Conservation (phyloP, 768 basidiomycete genomes). For the Mycena olivaceomarginata region DNA sequence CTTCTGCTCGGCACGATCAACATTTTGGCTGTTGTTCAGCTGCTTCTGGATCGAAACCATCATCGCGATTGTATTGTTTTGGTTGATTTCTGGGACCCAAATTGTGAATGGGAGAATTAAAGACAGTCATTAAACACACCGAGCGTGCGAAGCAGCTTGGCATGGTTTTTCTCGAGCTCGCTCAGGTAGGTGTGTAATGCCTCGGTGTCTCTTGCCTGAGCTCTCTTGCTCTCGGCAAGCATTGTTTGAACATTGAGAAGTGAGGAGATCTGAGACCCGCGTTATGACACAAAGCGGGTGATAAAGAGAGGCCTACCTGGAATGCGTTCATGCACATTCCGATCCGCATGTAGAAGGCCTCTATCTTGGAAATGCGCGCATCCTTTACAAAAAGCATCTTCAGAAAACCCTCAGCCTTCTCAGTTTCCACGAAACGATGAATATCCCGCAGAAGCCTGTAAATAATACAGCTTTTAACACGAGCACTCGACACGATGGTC, state of each 20-base stretch:
- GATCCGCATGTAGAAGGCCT: conserved; percentile 23
- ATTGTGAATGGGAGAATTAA: background rate
- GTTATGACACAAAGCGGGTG: background rate
- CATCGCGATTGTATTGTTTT: conserved; percentile 41
- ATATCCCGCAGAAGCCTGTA: conserved; percentile 24
- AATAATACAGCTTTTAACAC: background rate
- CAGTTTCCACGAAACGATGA: conserved; percentile 17
- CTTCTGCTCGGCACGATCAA: conserved; percentile 25
- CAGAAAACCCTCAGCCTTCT: conserved; percentile 14
- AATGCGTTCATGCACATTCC: conserved; percentile 12
- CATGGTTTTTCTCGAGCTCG: conserved; percentile 19
- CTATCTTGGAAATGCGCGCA: conserved; percentile 21
- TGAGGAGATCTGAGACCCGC: conserved; percentile 25
- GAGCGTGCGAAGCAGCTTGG: conserved; percentile 27
- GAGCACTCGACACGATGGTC: background rate
- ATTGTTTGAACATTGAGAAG: conserved; percentile 31
- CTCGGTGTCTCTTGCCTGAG: conserved; percentile 28
- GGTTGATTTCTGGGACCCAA: conserved; percentile 34
- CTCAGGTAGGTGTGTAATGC: conserved; percentile 30
- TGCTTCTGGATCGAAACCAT: conserved; percentile 42
- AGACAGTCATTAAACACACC: background rate
- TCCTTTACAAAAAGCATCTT: conserved; percentile 26
- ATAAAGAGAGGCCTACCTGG: conserved; percentile 3
- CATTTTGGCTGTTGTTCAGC: conserved; percentile 10
- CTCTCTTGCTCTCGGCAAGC: conserved; percentile 26